These are phyloP conservation scores for Pleodorina starrii DNA, from an alignment of 139 green algal species.

Conservation along the genomic window DNA sequence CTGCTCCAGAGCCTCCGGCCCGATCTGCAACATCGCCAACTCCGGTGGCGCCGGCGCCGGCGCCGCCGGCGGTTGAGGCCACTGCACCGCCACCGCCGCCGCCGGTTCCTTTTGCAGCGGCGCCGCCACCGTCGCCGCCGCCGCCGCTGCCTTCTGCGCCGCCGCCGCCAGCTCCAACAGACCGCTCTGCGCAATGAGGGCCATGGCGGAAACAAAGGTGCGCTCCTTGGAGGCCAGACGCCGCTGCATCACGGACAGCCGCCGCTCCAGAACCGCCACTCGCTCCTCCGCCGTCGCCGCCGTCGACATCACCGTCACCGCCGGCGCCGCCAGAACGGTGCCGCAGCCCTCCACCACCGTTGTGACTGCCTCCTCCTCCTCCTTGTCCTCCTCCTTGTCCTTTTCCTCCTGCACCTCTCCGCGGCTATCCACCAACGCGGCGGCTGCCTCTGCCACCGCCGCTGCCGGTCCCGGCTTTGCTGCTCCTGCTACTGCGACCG, in stretches of 20 bases:
- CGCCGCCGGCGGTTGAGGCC: not conserved
- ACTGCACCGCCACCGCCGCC: not conserved
- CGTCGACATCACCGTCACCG: not conserved
- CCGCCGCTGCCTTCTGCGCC: not conserved
- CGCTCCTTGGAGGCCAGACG: not conserved
- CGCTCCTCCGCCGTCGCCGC: not conserved
- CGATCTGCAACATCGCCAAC: not conserved
- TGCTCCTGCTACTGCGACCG: not conserved
- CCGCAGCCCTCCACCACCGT: too few species aligned
- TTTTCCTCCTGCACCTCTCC: not conserved
- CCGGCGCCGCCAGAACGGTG: not conserved
- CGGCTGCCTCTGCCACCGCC: not conserved
- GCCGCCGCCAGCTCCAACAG: not conserved
- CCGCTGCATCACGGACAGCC: constrained; percentile 4
- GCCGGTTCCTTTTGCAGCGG: not conserved
- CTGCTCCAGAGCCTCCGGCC: not conserved
- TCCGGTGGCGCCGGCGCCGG: too few species aligned
- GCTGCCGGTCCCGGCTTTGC: not conserved
- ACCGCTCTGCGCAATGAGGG: not conserved
- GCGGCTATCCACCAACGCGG: too few species aligned
- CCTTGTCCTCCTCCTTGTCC: not conserved
- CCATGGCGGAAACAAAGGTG: not conserved
- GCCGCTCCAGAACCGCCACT: not conserved
- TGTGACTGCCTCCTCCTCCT: too few species aligned
- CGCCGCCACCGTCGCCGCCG: not conserved